phyloP scores from a whole-genome alignment of 768 basidiomycete species.

The Trametes coccinea region DNA sequence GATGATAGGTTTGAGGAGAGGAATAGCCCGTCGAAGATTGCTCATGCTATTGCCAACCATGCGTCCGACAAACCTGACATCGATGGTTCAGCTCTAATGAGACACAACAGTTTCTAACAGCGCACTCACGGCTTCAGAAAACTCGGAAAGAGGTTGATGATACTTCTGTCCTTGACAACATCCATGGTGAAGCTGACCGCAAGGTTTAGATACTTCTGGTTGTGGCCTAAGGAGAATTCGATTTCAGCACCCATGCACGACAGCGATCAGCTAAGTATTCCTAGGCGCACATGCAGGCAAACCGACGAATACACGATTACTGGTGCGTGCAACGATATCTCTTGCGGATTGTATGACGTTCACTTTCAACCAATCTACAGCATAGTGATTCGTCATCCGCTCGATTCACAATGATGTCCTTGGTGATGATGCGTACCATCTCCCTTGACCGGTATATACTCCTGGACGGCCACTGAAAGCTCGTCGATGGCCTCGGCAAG shows the following conservation, averaged over 20 bases:
- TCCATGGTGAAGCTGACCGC: slow-evolving; percentile 35
- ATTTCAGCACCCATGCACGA: background rate
- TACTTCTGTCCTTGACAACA: slow-evolving; percentile 28
- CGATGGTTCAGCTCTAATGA: background rate
- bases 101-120: background rate
- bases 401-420: background rate
- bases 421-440: slow-evolving; percentile 9
- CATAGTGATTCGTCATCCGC: too few species aligned
- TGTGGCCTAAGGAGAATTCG: slow-evolving; percentile 35
- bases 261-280: background rate
- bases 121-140: slow-evolving; percentile 34
- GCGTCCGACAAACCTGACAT: background rate
- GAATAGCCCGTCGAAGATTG: slow-evolving; percentile 6
- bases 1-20: slow-evolving; percentile 34
- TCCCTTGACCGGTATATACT: slow-evolving; percentile 27
- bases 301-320: slow-evolving; percentile 38
- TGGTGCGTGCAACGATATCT: slow-evolving; percentile 30
- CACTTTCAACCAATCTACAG: slow-evolving; percentile 28
- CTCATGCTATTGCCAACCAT: background rate
- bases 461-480: slow-evolving; percentile 28
- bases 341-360: slow-evolving; percentile 21
- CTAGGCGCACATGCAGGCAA: slow-evolving; percentile 33
- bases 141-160: slow-evolving; percentile 35
- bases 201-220: slow-evolving; percentile 38
- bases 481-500: slow-evolving; percentile 30